Percentiles rank a stretch among this genome's conserved stretches.
Evolutionary conservation across 1,284 basidiomycete species (phyloP).

Genomic region (Phylloboletellus chloephorus): DNA sequence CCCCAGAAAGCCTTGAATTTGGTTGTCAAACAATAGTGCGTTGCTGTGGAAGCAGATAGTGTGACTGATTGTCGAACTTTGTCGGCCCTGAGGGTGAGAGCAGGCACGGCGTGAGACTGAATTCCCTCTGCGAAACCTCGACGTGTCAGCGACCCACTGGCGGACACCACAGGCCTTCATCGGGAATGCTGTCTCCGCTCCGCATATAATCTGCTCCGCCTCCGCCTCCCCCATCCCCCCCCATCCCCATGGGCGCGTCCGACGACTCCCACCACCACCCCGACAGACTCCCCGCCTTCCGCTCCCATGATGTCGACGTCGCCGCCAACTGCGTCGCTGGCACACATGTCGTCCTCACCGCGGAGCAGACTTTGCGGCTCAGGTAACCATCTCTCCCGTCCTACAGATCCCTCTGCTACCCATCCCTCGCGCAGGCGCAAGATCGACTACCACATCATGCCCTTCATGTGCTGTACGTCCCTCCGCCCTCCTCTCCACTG

Average conservation of each 20-base stretch:
- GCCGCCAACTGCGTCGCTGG: slow-evolving; percentile 27
- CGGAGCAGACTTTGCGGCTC: slow-evolving; percentile 18
- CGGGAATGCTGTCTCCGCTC: slow-evolving; percentile 20
- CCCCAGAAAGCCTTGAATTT: too few species aligned
- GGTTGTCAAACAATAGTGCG: too few species aligned
- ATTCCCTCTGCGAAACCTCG: too few species aligned
- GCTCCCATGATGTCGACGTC: slow-evolving; percentile 21
- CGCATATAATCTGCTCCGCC: not conserved
- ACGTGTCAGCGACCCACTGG: too few species aligned
- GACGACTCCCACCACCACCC: slow-evolving; percentile 7
- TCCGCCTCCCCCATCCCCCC: too few species aligned
- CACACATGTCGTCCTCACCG: slow-evolving; percentile 8
- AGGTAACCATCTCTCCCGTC: slow-evolving; percentile 17
- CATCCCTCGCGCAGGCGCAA: slow-evolving; percentile 45
- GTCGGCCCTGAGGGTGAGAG: too few species aligned
- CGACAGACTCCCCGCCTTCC: slow-evolving; percentile 12
- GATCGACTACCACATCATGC: slow-evolving; percentile 68
- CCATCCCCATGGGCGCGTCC: slow-evolving; percentile 11
- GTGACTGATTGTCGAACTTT: too few species aligned
- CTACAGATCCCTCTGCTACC: not conserved
- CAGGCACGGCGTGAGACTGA: too few species aligned
- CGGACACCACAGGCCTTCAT: not conserved
- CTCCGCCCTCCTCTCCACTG: not conserved
- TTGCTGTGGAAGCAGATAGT: too few species aligned
- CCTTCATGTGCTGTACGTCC: slow-evolving; percentile 71